phyloP scores from a whole-genome alignment of 257 asterid genomes.

The Lantana camara region DNA sequence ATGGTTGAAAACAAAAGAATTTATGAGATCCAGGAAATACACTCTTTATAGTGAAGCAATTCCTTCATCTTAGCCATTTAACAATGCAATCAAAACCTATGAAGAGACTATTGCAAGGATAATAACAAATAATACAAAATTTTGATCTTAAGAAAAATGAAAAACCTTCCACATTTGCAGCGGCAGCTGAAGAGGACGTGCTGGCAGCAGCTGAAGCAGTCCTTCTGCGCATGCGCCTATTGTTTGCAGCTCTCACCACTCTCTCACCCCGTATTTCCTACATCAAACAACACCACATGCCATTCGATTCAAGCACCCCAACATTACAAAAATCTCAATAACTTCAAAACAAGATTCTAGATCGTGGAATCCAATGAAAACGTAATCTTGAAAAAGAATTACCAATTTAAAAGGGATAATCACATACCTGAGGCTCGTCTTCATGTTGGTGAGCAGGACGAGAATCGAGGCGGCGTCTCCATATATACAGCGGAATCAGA shows the following conservation, averaged over 20 bases:
- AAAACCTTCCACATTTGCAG: conserved; percentile 67
- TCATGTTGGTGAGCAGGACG: conserved; percentile 48
- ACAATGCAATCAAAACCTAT: background rate
- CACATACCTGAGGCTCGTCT: conserved; percentile 74
- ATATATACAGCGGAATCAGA: conserved; percentile 79
- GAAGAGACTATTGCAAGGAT: conserved; percentile 9
- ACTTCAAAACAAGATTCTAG: background rate
- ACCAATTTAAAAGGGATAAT: background rate
- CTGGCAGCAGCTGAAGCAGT: conserved; percentile 75
- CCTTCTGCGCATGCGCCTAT: conserved; percentile 81
- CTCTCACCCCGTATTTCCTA: conserved; percentile 66
- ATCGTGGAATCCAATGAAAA: background rate
- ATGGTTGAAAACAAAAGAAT: background rate
- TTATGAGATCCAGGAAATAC: conserved; percentile 1
- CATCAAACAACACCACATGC: conserved; percentile 4
- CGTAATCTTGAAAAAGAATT: background rate
- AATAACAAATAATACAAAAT: background rate
- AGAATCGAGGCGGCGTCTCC: conserved; percentile 83
- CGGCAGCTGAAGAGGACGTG: conserved; percentile 74
- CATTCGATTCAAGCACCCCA: background rate
- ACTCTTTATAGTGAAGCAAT: conserved; percentile 2
- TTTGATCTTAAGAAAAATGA: background rate
- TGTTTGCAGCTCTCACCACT: conserved; percentile 62
- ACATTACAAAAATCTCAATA: conserved; percentile 5
- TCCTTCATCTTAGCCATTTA: conserved; percentile 1